Conservation (phyloP, 805 yeast species). For the Naumovozyma castellii region DNA sequence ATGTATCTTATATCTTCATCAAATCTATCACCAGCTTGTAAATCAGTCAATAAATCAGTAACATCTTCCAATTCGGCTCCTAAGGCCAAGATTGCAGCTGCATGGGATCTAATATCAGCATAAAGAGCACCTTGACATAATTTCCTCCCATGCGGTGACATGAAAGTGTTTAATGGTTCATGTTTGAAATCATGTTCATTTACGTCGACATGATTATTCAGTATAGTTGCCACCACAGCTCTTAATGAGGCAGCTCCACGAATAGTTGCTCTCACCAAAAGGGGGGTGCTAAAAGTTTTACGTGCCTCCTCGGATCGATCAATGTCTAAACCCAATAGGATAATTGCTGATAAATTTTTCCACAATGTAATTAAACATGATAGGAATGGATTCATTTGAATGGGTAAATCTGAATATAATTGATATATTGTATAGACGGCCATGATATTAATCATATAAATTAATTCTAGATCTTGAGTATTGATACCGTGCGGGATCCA, state of each 20-base stretch:
- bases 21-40: slow-evolving; percentile 52
- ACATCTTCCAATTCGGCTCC: slow-evolving; percentile 41
- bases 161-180: slow-evolving; percentile 48
- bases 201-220: slow-evolving; percentile 40
- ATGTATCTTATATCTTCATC: slow-evolving; percentile 61
- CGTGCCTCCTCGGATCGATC: slow-evolving; percentile 42
- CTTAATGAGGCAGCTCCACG: slow-evolving; percentile 60
- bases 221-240: slow-evolving; percentile 48
- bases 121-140: slow-evolving; percentile 49
- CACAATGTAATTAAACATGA: slow-evolving; percentile 49
- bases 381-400: slow-evolving; percentile 50
- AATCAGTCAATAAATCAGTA: slow-evolving; percentile 43
- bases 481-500: slow-evolving; percentile 30
- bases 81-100: slow-evolving; percentile 44
- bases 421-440: slow-evolving; percentile 38
- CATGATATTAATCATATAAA: slow-evolving; percentile 38
- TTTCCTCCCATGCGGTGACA: slow-evolving; percentile 59
- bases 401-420: slow-evolving; percentile 30
- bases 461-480: slow-evolving; percentile 35
- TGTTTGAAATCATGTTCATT: slow-evolving; percentile 48
- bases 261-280: slow-evolving; percentile 39
- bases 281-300: slow-evolving; percentile 35
- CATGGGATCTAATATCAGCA: slow-evolving; percentile 49
- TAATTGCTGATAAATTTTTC: slow-evolving; percentile 55
- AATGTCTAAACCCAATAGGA: slow-evolving; percentile 51